A percentile compares a stretch with the other conserved stretches of the same genome.
Evolutionary conservation across 2,329 filamentous ascomycete species (phyloP).

Genomic region (Trichophyton verrucosum): DNA sequence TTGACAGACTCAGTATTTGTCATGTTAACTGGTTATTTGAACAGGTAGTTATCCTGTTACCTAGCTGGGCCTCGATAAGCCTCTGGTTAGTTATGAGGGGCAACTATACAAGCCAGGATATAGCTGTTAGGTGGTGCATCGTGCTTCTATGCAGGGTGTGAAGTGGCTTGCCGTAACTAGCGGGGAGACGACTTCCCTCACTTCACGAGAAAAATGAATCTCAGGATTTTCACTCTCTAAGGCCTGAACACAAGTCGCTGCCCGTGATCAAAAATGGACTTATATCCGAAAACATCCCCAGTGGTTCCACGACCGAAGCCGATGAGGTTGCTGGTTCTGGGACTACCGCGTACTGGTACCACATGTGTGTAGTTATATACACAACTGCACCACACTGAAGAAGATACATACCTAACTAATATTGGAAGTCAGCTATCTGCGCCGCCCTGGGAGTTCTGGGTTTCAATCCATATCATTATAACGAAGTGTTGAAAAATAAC

Average conservation of each 20-base stretch:
- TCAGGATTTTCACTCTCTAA: not conserved
- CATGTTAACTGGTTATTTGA: not conserved
- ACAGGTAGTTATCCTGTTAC: no score
- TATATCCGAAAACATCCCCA: not conserved
- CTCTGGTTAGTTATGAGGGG: not conserved
- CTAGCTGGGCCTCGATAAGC: no score
- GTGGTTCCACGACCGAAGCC: not conserved
- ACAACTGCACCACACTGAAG: not conserved
- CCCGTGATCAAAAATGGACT: not conserved
- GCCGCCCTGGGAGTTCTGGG: not conserved
- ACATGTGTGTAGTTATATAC: slow-evolving; percentile 6
- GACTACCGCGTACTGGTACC: slow-evolving; percentile 7
- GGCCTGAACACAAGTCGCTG: not conserved
- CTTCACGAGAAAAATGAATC: not conserved
- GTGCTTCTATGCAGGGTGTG: not conserved
- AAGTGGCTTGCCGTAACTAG: not conserved
- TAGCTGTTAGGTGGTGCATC: not conserved
- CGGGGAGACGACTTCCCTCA: not conserved
- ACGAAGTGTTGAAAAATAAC: not conserved
- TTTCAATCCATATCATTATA: not conserved
- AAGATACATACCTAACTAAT: not conserved
- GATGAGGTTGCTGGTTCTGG: slow-evolving; percentile 7
- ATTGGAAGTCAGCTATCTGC: not conserved
- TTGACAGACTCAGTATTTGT: not conserved
- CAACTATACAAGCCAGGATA: not conserved